Evolutionary conservation across 352 stramenopile species (phyloP).

Genomic region (Globisporangium spiculum): DNA sequence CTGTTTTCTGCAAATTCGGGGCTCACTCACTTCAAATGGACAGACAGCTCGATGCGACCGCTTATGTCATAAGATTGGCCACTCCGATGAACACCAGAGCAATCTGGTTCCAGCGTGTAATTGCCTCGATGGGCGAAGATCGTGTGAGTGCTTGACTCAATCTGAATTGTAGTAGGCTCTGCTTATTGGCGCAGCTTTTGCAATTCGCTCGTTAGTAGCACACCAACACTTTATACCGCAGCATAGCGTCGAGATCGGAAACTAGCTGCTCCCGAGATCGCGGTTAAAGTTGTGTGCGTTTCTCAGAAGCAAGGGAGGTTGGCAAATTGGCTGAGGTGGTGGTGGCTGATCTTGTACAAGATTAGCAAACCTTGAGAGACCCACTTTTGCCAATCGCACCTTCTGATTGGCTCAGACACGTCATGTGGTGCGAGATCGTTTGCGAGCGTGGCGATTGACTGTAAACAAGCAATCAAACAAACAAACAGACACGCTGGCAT

Average conservation of each 20-base stretch:
- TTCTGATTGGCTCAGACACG: neutral
- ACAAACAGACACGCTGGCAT: no score
- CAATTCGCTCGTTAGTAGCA: neutral
- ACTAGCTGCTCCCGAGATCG: neutral
- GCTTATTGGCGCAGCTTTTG: neutral
- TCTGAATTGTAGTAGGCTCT: neutral
- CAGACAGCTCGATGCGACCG: neutral
- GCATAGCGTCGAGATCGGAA: neutral
- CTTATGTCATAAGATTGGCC: neutral
- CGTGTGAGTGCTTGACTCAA: no score
- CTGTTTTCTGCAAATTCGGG: neutral
- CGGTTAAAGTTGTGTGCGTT: neutral
- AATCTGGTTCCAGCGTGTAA: neutral
- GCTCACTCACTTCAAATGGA: neutral
- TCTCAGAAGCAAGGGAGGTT: neutral
- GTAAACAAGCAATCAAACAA: no score
- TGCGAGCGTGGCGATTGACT: neutral
- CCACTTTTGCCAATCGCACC: constrained; percentile 1
- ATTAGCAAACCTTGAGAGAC: neutral
- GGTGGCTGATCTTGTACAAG: neutral
- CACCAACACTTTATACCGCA: neutral
- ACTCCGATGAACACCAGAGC: neutral
- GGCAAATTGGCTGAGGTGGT: neutral
- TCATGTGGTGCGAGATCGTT: neutral
- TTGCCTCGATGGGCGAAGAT: no score